phyloP scores from a whole-genome alignment of 116 monocot genomes.

The Iris pallida region DNA sequence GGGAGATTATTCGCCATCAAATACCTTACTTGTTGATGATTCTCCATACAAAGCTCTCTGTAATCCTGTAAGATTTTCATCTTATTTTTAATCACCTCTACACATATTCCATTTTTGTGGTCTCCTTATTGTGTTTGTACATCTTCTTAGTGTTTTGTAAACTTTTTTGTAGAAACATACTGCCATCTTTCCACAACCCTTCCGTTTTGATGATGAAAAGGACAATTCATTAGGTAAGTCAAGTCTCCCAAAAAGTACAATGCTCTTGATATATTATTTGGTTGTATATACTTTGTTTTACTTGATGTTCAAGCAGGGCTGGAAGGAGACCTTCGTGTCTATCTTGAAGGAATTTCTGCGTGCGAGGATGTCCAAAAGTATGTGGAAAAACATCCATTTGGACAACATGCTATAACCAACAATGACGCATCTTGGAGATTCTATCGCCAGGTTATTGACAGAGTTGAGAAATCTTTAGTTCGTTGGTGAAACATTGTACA shows the following conservation, averaged over 20 bases:
- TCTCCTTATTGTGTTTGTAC: not conserved
- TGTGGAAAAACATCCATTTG: conserved; percentile 59
- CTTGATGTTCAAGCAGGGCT: conserved; percentile 36
- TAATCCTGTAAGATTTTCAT: conserved; percentile 57
- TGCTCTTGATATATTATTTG: conserved; percentile 2
- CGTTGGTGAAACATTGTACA: not conserved
- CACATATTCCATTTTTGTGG: no score
- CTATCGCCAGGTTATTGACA: conserved; percentile 50
- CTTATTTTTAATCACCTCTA: not conserved
- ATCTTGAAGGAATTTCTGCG: conserved; percentile 56
- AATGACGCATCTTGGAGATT: conserved; percentile 54
- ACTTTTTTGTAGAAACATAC: conserved; percentile 43
- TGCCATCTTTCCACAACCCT: conserved; percentile 75
- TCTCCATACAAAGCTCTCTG: conserved; percentile 89
- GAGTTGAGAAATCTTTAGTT: conserved; percentile 2
- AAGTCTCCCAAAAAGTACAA: not conserved
- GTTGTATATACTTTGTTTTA: not conserved
- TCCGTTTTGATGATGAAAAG: conserved; percentile 26
- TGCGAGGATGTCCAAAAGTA: conserved; percentile 66
- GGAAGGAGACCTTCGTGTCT: conserved; percentile 68
- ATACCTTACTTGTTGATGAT: conserved; percentile 88
- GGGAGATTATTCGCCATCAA: conserved; percentile 57
- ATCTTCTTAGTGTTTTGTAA: not conserved
- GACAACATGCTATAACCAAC: conserved; percentile 57
- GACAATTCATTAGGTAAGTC: conserved; percentile 69